Base-by-base conservation (phyloP, 1,284 basidiomycete genomes). In the Tilletia caries region DNA sequence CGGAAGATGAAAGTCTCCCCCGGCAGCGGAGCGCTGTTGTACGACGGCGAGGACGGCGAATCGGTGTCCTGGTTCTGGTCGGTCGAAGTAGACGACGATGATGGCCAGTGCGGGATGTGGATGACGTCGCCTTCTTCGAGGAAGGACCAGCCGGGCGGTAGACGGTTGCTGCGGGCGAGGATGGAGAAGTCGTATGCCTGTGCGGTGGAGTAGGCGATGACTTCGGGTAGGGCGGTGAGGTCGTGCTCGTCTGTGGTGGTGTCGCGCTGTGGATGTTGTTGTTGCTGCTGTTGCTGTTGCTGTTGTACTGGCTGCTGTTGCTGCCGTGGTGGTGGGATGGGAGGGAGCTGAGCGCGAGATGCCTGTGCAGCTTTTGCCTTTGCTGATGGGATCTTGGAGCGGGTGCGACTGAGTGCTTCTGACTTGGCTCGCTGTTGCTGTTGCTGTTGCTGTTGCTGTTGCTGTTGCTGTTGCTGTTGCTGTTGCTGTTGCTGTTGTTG, bases 41-140 rank as follows among this genome's bases (percentile, higher is more conserved):
- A 1, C 5, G 18, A 34, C 27, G 25, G 27, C 6, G 6, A 32
- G 12, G 54, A 8, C 27, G 32, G 18, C n/a, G 64, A 65, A 50
- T 2, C 5, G 3, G 44, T 33, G 8, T 48, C n/a, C 0, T 65
- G 34, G 4, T 52, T 25, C 1, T 33, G 34, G 5, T 54, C 18
- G 0, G 58, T 23, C 13, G 48, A 29, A 0, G 64, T n/a, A 2
- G 33, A 15, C 2, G 66, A 18, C 10, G 66, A n/a, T 1, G 46
- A 34, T 0, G 81, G 80, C 81, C 80, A 81, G 10, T 71, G 67
- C 2, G 80, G 80, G 4, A 82, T 69, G 66, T 82, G 76, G 18
- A 82, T 78, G 32, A 80, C 80, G 62, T 82, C 78, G 62, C 76
- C 75, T 44, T 82, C 80, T 52, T 80, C 79, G 18, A 82, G 71